Evolutionary conservation across 2,329 filamentous ascomycete genomes (phyloP).

Genomic region (Colletotrichum paranaense): DNA sequence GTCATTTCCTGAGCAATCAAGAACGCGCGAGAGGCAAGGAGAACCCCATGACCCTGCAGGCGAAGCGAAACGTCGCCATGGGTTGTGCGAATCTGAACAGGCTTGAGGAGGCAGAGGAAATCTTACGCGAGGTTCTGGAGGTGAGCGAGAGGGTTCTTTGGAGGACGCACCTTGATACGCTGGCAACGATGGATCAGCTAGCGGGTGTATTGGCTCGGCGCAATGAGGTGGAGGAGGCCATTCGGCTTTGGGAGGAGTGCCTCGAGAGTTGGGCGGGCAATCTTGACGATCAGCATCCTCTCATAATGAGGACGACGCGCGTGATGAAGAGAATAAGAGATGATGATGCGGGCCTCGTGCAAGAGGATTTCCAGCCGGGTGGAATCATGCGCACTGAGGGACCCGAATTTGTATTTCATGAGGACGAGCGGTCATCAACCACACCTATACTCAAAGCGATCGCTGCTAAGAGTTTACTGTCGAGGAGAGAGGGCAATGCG

Average conservation of each 20-base stretch:
- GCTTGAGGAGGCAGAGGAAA: slow-evolving; percentile 45
- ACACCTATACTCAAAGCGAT: too few species aligned
- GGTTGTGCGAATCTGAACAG: slow-evolving; percentile 42
- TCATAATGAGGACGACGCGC: background rate
- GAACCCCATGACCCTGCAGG: slow-evolving; percentile 7
- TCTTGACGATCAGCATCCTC: background rate
- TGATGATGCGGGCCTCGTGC: background rate
- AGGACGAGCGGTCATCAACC: too few species aligned
- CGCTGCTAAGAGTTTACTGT: too few species aligned
- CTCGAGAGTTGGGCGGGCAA: background rate
- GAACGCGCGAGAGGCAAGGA: background rate
- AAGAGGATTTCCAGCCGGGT: background rate
- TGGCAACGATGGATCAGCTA: slow-evolving; percentile 9
- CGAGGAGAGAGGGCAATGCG: too few species aligned
- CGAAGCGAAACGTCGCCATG: slow-evolving; percentile 7
- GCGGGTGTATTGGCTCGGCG: background rate
- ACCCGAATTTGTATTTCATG: too few species aligned
- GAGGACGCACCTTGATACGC: slow-evolving; percentile 8
- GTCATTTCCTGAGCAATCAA: background rate
- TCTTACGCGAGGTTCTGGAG: slow-evolving; percentile 43
- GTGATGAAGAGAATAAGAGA: background rate
- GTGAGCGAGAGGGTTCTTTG: slow-evolving; percentile 1
- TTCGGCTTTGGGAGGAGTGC: background rate
- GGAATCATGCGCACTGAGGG: background rate
- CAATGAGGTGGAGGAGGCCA: background rate